These are phyloP conservation scores for Mycena venus DNA, from an alignment of 768 basidiomycete species.

Conservation along the genomic window DNA sequence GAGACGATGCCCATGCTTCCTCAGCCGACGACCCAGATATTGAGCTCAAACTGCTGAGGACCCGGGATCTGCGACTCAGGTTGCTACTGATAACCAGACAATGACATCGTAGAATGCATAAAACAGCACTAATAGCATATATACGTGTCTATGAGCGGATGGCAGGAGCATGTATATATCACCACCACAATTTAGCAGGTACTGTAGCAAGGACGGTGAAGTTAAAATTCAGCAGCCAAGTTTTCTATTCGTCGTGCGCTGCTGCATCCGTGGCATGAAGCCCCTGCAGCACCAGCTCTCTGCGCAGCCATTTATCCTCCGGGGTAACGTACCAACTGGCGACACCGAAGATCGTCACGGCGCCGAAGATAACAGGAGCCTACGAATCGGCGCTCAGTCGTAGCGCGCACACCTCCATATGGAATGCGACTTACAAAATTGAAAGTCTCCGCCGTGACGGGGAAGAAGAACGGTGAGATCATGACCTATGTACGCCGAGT, in stretches of 20 bases:
- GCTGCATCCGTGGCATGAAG: conserved; percentile 42
- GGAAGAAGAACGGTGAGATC: conserved; percentile 91
- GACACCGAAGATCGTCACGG: conserved; percentile 83
- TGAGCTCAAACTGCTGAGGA: too few species aligned
- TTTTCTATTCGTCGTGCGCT: background rate
- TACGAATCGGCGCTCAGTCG: conserved; percentile 41
- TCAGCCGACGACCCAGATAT: too few species aligned
- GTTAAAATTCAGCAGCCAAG: background rate
- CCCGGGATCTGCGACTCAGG: too few species aligned
- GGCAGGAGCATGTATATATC: too few species aligned
- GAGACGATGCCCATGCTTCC: too few species aligned
- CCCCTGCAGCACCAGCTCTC: conserved; percentile 70
- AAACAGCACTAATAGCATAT: too few species aligned
- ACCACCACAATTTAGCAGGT: too few species aligned
- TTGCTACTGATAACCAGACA: too few species aligned
- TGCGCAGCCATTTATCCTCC: conserved; percentile 83
- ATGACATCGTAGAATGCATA: too few species aligned
- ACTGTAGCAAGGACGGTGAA: too few species aligned
- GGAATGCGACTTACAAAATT: conserved; percentile 76
- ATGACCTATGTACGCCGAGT: conserved; percentile 64
- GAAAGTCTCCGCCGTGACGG: conserved; percentile 80
- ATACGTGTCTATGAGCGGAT: too few species aligned
- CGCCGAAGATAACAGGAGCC: conserved; percentile 85
- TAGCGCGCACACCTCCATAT: background rate
- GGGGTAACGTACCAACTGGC: conserved; percentile 85